Evolutionary conservation across 805 yeast species (phyloP).

Genomic region (Kazachstania bromeliacearum): DNA sequence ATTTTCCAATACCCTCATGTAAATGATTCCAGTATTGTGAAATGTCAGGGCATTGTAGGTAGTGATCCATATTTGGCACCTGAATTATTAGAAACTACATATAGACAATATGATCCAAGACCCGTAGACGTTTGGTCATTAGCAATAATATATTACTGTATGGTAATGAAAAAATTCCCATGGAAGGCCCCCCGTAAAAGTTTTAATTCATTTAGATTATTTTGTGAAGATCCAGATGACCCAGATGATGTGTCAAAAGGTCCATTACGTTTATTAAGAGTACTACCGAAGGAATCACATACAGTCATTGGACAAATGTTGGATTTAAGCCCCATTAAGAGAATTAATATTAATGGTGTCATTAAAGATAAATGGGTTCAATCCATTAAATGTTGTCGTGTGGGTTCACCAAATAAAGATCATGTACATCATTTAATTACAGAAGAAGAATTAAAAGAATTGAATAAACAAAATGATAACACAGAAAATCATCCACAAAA

Average conservation of each 20-base stretch:
- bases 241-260: slow-evolving; percentile 45
- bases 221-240: slow-evolving; percentile 36
- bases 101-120: slow-evolving; percentile 64
- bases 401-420: slow-evolving; percentile 14
- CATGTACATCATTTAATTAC: slow-evolving; percentile 64
- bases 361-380: slow-evolving; percentile 48
- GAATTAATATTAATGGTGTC: slow-evolving; percentile 53
- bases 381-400: slow-evolving; percentile 46
- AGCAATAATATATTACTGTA: slow-evolving; percentile 87
- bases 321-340: slow-evolving; percentile 43
- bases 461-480: slow-evolving; percentile 30
- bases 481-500: too few species aligned
- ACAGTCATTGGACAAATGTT: slow-evolving; percentile 58
- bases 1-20: slow-evolving; percentile 54
- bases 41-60: slow-evolving; percentile 83
- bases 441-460: slow-evolving; percentile 46
- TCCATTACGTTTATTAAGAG: slow-evolving; percentile 59
- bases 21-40: slow-evolving; percentile 44
- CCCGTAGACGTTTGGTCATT: slow-evolving; percentile 89
- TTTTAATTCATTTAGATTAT: slow-evolving; percentile 69
- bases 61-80: slow-evolving; percentile 95
- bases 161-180: slow-evolving; percentile 80
- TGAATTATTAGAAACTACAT: slow-evolving; percentile 49
- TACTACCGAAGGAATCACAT: slow-evolving; percentile 62
- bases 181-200: slow-evolving; percentile 85